Conservation (phyloP, 2,329 filamentous ascomycete genomes). For the Bipolaris cookei region DNA sequence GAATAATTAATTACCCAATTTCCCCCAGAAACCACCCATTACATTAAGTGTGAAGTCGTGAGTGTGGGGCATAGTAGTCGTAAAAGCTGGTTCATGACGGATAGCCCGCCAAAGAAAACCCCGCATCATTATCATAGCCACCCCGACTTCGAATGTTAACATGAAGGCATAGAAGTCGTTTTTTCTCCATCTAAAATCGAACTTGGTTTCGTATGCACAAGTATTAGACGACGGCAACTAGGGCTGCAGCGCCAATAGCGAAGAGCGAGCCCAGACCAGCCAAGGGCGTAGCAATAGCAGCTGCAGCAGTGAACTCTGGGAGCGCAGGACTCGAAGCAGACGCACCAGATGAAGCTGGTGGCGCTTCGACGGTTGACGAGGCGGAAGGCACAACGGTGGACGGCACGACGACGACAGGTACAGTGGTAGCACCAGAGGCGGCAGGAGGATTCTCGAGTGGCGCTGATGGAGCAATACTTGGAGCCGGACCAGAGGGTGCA, state of each 20-base stretch:
- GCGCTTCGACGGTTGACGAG: background rate
- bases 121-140: constrained; percentile 17
- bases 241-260: constrained; percentile 29
- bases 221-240: constrained; percentile 28
- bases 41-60: constrained; percentile 12
- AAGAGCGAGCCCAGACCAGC: constrained; percentile 30
- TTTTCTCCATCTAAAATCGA: background rate
- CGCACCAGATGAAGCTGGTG: constrained; percentile 18
- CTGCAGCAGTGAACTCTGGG: constrained; percentile 22
- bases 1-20: constrained; percentile 11
- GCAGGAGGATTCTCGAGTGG: constrained; percentile 8
- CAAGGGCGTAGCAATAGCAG: constrained; percentile 26
- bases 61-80: constrained; percentile 2
- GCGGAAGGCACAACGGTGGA: background rate
- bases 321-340: constrained; percentile 14
- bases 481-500: constrained; percentile 1
- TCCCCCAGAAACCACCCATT: constrained; percentile 19
- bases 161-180: background rate
- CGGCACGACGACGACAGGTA: background rate
- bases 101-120: constrained; percentile 6
- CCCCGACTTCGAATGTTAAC: constrained; percentile 10
- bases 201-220: background rate
- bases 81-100: constrained; percentile 11
- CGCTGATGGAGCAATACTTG: constrained; percentile 3
- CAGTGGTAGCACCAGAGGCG: constrained; percentile 9